phyloP scores from a whole-genome alignment of 2,329 filamentous ascomycete genomes.

The Calonectria multiphialidica region DNA sequence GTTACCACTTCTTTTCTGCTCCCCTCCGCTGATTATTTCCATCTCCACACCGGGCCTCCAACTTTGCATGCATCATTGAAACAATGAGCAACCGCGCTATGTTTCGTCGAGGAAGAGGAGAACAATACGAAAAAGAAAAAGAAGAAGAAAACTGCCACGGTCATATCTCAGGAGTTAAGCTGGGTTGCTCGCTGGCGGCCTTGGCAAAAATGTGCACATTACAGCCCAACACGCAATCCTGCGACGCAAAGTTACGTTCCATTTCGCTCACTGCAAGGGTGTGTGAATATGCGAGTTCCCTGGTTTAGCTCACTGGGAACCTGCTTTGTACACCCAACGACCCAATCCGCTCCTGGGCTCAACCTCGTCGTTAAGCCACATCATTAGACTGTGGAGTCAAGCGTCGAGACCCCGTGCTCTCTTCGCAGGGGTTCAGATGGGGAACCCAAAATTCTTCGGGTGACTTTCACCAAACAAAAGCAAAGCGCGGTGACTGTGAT shows the following conservation, averaged over 20 bases:
- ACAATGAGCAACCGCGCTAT: not conserved
- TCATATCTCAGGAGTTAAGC: not conserved
- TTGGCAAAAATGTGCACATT: not conserved
- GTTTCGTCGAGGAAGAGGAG: not conserved
- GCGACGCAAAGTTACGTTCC: not conserved
- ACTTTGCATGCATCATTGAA: not conserved
- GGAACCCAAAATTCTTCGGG: not conserved
- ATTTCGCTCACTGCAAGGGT: not conserved
- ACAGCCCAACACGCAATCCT: not conserved
- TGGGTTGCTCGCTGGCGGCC: too few species aligned
- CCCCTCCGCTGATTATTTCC: not conserved
- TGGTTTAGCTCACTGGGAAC: not conserved
- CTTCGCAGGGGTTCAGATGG: not conserved
- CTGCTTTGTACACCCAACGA: not conserved
- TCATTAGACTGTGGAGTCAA: not conserved
- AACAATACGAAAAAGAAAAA: too few species aligned
- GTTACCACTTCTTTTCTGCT: not conserved
- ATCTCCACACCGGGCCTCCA: not conserved
- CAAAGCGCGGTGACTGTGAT: not conserved
- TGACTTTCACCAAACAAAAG: not conserved
- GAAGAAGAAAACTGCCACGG: not conserved
- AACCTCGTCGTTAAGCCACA: not conserved
- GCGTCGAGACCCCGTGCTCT: not conserved
- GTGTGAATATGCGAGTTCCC: not conserved
- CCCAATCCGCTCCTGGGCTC: not conserved